Evolutionary conservation across 2,329 filamentous ascomycete genomes (phyloP), one percentile per base, ranked within the genome.

Genomic region (Pseudogymnoascus sp.): DNA sequence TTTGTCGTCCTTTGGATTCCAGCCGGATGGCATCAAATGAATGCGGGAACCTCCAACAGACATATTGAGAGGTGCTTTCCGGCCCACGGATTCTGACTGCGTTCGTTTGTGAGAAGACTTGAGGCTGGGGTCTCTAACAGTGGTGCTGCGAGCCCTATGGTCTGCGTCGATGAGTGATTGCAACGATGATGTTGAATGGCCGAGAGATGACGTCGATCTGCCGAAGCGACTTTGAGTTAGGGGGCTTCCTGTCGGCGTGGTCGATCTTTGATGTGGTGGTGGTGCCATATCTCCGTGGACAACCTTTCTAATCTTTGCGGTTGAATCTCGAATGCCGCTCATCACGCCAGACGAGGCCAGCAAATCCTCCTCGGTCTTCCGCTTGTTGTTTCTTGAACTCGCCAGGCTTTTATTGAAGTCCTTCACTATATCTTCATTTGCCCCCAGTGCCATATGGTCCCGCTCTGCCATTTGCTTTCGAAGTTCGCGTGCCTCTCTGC

Each of bases 381-480:
- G 65, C 36, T 64, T 63, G 21, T 58, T 64, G n/a, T 15, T 60
- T 15, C 21, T 61, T 35, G 57, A 39, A n/a, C 35, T 39, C 57
- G 57, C 37, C 10, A 59, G 21, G n/a, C 35, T 59, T 33, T 26
- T 59, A 13, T 62, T 68, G 40, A 73, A 71, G 54, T 72, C 70
- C n/a, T 71, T 64, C 5, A 72, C 66, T n/a, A 73, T 47, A 50
- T 63, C 65, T 6, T 65, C 63, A 10, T 59, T 59, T 40, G 17
- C 35, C 33, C 21, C 37, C 11, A 17, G 21, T 11, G 35, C 37
- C 7, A n/a, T 35, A 66, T 37, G 65, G 60, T 33, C 29, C n/a
- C 59, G 65, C 61, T 72, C 67, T 5, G 69, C 70, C 64, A 70
- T 65, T 39, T 69, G 66, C 41, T 62, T 65, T 33, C 70, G 64